Conservation (phyloP, 805 yeast species). For the Lachancea sp. region DNA sequence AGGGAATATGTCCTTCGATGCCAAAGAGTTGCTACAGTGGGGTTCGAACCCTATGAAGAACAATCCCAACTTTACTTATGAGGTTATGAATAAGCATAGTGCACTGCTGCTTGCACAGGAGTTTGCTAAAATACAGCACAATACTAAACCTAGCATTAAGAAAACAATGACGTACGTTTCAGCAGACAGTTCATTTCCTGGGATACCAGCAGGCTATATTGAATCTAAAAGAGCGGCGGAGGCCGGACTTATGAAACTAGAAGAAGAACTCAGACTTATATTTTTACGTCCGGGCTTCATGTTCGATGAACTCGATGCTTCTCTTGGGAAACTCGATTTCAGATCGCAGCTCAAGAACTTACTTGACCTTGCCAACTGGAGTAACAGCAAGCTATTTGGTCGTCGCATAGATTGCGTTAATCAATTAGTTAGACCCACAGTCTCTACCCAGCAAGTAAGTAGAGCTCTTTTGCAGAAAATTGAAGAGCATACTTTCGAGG, state of each 20-base stretch:
- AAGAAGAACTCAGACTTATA: slow-evolving; percentile 44
- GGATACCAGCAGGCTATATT: slow-evolving; percentile 65
- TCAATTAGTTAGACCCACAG: slow-evolving; percentile 50
- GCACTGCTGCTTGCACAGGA: slow-evolving; percentile 60
- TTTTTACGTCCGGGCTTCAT: slow-evolving; percentile 77
- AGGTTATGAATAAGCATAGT: slow-evolving; percentile 60
- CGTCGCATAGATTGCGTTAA: slow-evolving; percentile 38
- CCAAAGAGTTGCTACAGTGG: slow-evolving; percentile 36
- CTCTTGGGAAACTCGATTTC: slow-evolving; percentile 32
- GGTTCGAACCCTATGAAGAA: slow-evolving; percentile 53
- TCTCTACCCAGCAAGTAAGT: slow-evolving; percentile 67
- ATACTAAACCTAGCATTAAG: slow-evolving; percentile 5
- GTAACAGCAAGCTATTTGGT: slow-evolving; percentile 39
- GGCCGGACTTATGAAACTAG: slow-evolving; percentile 40
- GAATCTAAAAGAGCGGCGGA: slow-evolving; percentile 77
- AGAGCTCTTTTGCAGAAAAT: slow-evolving; percentile 49
- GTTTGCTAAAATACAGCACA: slow-evolving; percentile 30
- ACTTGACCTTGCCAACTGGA: slow-evolving; percentile 39
- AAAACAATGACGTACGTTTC: slow-evolving; percentile 64
- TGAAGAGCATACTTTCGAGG: slow-evolving; percentile 43
- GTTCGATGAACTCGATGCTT: slow-evolving; percentile 48
- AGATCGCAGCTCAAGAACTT: slow-evolving; percentile 34
- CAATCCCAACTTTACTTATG: slow-evolving; percentile 41
- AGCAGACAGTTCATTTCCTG: slow-evolving; percentile 67
- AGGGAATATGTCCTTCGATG: slow-evolving; percentile 27